A percentile compares a stretch with the other conserved stretches of the same genome.
Evolutionary conservation across 495 filamentous ascomycete genomes (phyloP).

Genomic region (Cladorrhinum samala): DNA sequence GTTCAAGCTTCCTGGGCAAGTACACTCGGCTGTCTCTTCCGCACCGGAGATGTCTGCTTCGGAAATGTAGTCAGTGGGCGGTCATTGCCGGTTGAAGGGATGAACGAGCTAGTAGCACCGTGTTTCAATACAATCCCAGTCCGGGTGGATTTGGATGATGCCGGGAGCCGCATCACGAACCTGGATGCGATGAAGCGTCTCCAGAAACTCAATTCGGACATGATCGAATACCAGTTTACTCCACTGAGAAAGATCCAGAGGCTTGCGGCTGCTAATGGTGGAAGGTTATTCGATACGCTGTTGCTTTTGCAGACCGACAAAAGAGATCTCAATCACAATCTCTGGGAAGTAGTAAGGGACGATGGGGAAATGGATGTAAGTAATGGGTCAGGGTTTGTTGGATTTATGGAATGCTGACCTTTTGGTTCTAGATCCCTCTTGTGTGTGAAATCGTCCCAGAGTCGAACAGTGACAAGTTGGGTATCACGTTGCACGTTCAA

Average conservation of each 20-base stretch:
- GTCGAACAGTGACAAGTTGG: conserved; percentile 11
- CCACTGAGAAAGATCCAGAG: conserved; percentile 59
- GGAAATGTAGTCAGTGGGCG: conserved; percentile 74
- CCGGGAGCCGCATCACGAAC: conserved; percentile 29
- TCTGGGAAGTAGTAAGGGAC: conserved; percentile 65
- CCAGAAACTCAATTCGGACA: conserved; percentile 50
- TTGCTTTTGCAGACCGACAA: conserved; percentile 61
- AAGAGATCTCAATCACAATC: conserved; percentile 41
- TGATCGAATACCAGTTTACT: conserved; percentile 60
- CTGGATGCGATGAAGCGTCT: conserved; percentile 48
- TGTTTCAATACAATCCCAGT: conserved; percentile 86
- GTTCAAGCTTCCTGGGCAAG: conserved; percentile 65
- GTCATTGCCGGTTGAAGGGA: conserved; percentile 53
- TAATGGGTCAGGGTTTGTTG: no score
- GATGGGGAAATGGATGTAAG: conserved; percentile 68
- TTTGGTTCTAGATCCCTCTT: conserved; percentile 45
- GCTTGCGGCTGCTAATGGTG: conserved; percentile 20
- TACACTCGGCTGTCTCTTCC: conserved; percentile 46
- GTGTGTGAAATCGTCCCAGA: conserved; percentile 61
- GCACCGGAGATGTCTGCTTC: conserved; percentile 65
- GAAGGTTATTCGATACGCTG: conserved; percentile 65
- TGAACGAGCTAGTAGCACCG: conserved; percentile 70
- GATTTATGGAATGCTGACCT: no score
- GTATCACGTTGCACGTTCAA: conserved; percentile 22
- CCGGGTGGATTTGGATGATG: conserved; percentile 46